Evolutionary conservation across 1,139 yeast species (phyloP).

Genomic region (Debaryomycetaceae sp.): DNA sequence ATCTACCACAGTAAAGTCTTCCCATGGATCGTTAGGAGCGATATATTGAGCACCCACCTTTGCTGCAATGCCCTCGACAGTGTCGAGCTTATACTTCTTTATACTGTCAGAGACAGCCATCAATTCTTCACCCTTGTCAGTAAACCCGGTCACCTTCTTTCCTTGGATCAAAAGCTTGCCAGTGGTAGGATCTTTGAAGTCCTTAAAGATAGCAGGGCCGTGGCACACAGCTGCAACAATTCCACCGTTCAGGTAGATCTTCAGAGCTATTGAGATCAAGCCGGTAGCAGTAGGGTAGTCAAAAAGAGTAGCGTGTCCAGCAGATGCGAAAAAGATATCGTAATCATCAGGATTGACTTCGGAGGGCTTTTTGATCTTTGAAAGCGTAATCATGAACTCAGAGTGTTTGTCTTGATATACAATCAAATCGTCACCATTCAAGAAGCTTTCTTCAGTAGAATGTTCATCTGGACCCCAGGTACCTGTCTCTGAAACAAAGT

Average conservation of each 20-base stretch:
- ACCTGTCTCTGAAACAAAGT: constrained; percentile 58
- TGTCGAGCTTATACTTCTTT: constrained; percentile 26
- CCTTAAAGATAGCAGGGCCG: constrained; percentile 56
- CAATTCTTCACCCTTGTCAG: constrained; percentile 49
- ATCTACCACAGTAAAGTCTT: constrained; percentile 46
- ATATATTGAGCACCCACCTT: constrained; percentile 42
- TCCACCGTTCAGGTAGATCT: constrained; percentile 49
- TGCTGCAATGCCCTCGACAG: constrained; percentile 33
- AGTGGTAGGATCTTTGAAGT: constrained; percentile 36
- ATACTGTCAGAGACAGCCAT: constrained; percentile 35
- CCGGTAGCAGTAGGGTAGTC: constrained; percentile 53
- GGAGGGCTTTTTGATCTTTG: constrained; percentile 36
- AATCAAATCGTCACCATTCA: constrained; percentile 42
- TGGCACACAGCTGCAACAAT: constrained; percentile 65
- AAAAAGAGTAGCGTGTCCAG: constrained; percentile 61
- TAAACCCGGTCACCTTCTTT: constrained; percentile 58
- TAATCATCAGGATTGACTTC: constrained; percentile 48
- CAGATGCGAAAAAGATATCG: constrained; percentile 56
- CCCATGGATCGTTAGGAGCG: constrained; percentile 52
- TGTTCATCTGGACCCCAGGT: constrained; percentile 52
- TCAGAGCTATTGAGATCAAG: constrained; percentile 43
- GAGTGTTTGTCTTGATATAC: constrained; percentile 34
- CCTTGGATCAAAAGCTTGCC: constrained; percentile 49
- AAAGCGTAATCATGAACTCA: constrained; percentile 32
- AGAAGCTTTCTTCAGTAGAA: constrained; percentile 37